These are phyloP conservation scores for Fusarium setosum DNA, from an alignment of 2,329 filamentous ascomycete genomes.

Conservation along the genomic window DNA sequence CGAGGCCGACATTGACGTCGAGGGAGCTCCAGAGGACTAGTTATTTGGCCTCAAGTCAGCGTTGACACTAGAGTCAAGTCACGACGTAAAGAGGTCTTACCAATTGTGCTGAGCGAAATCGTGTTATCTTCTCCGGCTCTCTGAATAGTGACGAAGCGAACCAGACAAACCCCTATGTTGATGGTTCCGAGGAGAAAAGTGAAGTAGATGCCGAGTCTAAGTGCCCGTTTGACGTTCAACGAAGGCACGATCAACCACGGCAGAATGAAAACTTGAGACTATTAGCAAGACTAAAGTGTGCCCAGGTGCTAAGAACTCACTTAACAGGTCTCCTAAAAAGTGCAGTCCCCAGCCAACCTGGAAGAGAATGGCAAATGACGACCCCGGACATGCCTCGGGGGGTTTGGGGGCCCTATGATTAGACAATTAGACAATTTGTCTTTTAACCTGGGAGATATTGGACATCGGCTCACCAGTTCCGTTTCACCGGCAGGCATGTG, in stretches of 20 bases:
- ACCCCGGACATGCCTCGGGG: background rate
- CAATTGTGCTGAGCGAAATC: constrained; percentile 21
- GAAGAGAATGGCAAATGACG: constrained; percentile 8
- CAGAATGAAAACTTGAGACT: constrained; percentile 10
- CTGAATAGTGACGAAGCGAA: constrained; percentile 25
- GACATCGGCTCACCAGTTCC: constrained; percentile 16
- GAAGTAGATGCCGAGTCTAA: constrained; percentile 30
- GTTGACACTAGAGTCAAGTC: background rate
- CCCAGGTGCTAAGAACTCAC: background rate
- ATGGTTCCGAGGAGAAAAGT: constrained; percentile 28
- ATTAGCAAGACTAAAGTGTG: background rate
- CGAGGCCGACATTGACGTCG: constrained; percentile 31
- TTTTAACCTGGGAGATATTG: too few relatives aligned
- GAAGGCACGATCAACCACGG: constrained; percentile 29
- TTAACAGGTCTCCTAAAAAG: constrained; percentile 17
- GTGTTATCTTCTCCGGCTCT: constrained; percentile 9
- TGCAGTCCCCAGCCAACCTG: constrained; percentile 26
- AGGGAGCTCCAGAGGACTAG: constrained; percentile 29
- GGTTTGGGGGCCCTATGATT: background rate
- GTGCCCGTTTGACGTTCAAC: background rate
- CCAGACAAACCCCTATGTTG: constrained; percentile 26
- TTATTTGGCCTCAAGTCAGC: too few relatives aligned
- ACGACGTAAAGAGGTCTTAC: background rate
- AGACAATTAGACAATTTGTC: background rate
- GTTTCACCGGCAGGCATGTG: constrained; percentile 3